Conservation (phyloP, 1,139 yeast species). For the Taphrina pruni region DNA sequence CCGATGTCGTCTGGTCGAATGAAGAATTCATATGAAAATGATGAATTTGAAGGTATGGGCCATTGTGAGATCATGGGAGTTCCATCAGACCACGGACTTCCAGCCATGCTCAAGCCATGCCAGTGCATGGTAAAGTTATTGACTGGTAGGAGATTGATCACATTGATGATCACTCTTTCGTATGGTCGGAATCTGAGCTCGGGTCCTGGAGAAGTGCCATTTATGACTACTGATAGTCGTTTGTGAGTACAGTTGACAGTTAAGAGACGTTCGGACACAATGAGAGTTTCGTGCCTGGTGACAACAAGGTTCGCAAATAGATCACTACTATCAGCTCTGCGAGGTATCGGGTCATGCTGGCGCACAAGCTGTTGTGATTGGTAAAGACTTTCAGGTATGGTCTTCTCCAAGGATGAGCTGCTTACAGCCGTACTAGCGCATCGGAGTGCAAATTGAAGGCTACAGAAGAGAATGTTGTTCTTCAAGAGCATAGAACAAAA, state of each 20-base stretch:
- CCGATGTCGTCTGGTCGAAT: constrained; percentile 60
- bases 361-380: not conserved
- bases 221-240: constrained; percentile 33
- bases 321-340: not conserved
- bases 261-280: constrained; percentile 14
- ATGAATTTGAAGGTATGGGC: constrained; percentile 58
- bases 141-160: constrained; percentile 18
- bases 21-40: constrained; percentile 57
- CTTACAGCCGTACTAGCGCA: no score
- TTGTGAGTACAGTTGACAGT: constrained; percentile 23
- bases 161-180: constrained; percentile 28
- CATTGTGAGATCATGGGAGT: constrained; percentile 66
- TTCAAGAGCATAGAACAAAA: no score
- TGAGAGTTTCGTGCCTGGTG: constrained; percentile 16
- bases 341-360: not conserved
- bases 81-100: constrained; percentile 60
- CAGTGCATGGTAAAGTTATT: constrained; percentile 40
- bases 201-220: constrained; percentile 40
- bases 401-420: no score
- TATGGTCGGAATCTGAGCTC: constrained; percentile 21
- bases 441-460: no score
- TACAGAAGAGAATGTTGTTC: no score
- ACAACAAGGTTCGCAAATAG: not conserved
- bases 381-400: no score
- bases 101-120: constrained; percentile 40